A percentile compares a stretch with the other conserved stretches of the same genome.
phyloP scores from a whole-genome alignment of 2,329 filamentous ascomycete genomes.

The Albophoma yamanashiensis region DNA sequence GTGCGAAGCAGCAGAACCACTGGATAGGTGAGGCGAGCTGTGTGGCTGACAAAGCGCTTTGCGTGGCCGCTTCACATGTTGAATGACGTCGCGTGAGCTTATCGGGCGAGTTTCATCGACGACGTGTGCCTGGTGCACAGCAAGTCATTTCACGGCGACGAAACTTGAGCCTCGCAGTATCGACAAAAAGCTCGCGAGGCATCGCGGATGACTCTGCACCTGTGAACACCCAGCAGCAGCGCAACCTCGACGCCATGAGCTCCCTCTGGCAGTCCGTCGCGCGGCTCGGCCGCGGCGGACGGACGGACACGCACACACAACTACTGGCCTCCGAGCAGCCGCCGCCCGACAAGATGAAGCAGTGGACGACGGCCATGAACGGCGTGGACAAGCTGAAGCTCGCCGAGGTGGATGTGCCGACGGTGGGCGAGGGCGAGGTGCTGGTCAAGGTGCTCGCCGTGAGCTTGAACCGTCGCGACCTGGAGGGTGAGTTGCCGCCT shows the following conservation, averaged over 20 bases:
- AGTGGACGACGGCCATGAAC: slow-evolving; percentile 45
- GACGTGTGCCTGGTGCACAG: not conserved
- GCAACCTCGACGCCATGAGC: not conserved
- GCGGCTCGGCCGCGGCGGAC: not conserved
- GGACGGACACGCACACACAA: not conserved
- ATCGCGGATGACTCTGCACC: not conserved
- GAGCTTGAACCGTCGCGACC: not conserved
- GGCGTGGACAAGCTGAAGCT: slow-evolving; percentile 43
- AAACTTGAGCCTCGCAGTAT: too few species aligned
- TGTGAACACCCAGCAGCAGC: not conserved
- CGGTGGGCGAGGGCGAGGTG: slow-evolving; percentile 38
- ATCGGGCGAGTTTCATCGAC: not conserved
- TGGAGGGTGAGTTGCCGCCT: not conserved
- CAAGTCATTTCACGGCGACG: too few species aligned
- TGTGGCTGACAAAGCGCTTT: not conserved
- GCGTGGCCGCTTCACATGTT: not conserved
- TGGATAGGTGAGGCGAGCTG: too few species aligned
- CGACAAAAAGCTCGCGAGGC: too few species aligned
- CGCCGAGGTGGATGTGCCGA: slow-evolving; percentile 31
- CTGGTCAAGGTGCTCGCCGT: not conserved
- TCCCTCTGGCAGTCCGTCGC: not conserved
- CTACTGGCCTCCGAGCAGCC: not conserved
- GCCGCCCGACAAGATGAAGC: slow-evolving; percentile 21
- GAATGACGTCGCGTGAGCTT: not conserved
- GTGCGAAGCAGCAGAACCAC: too few species aligned